Evolutionary conservation across 176 grass and related monocot genomes (phyloP), one percentile per base, ranked within the genome.

Genomic region (Phoenix dactylifera): DNA sequence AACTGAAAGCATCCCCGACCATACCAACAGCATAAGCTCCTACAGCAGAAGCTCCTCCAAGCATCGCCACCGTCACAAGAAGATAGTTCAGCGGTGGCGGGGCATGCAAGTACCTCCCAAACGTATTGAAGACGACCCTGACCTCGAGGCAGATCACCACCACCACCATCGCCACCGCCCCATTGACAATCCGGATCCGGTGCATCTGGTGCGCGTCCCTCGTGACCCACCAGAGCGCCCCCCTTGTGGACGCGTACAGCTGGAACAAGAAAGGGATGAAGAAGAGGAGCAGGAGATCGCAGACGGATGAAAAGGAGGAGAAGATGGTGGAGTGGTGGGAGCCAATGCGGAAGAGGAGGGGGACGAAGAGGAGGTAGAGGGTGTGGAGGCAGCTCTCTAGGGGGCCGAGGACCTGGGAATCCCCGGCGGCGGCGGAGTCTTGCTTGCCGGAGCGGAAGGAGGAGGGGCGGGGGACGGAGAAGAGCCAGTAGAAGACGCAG

Each of bases 401-500:
- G 35, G 74, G 79, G 6, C 84, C 87, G 24, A 98, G 87, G 54
- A 98, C 86, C 74, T 76, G 72, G 24, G 77, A 79, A 10, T 51
- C 75, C 17, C 54, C 75, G 57, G 71, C 63, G 57, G 16, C 4
- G 52, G 55, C 9, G 55, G 55, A 0, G 7, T 98, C 93, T 18
- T 74, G 80, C 59, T 98, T 98, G 6, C 85, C 63, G 54, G 52
- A 78, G 29, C 83, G 92, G 65, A 98, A 98, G 54, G 84, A 88
- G 49, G 93, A 92, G 0, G 78, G 60, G 3, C 76, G 74, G 39
- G 93, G 93, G 32, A 98, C 60, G 35, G 93, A 91, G 79, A 98
- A 98, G 16, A 92, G 63, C 87, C 93, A 98, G 50, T 98, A 98
- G 84, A 98, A 98, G 30, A 89, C 22, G 77, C 89, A 89, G 72